A percentile compares a stretch with the other conserved stretches of the same genome.
Evolutionary conservation across 1,284 basidiomycete genomes (phyloP).

Genomic region (Ganoderma resinaceum): DNA sequence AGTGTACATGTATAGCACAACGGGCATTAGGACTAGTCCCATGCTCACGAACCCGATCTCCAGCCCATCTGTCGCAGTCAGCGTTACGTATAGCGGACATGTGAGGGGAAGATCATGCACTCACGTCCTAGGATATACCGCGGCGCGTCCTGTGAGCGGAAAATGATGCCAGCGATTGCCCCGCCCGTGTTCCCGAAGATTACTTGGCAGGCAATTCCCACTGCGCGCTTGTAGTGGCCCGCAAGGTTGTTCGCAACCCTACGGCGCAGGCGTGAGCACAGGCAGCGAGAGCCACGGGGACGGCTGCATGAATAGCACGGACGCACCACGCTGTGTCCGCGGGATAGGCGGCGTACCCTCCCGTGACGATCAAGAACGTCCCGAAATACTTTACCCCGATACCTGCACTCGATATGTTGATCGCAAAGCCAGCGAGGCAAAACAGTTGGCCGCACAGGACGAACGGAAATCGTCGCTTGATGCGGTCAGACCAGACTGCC

Average conservation of each 20-base stretch:
- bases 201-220: constrained; percentile 68
- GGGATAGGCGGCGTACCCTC: constrained; percentile 65
- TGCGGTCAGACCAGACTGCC: constrained; percentile 64
- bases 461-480: constrained; percentile 62
- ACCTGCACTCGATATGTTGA: constrained; percentile 61
- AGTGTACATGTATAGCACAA: constrained; percentile 56
- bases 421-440: constrained; percentile 64
- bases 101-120: constrained; percentile 27
- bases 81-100: neutral
- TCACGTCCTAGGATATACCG: constrained; percentile 66
- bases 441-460: constrained; percentile 58
- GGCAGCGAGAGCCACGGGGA: neutral
- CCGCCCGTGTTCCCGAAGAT: constrained; percentile 65
- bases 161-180: constrained; percentile 68
- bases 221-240: constrained; percentile 71
- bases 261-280: neutral
- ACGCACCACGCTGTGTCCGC: constrained; percentile 65
- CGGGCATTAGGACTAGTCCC: constrained; percentile 60
- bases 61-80: neutral
- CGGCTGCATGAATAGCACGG: too few relatives aligned
- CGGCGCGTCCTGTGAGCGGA: constrained; percentile 63
- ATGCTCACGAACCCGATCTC: constrained; percentile 67
- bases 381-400: constrained; percentile 69
- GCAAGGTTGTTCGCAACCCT: constrained; percentile 66
- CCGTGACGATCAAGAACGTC: constrained; percentile 64